Conservation (phyloP, 73 alveolate species). For the Paramecium sonneborni region DNA sequence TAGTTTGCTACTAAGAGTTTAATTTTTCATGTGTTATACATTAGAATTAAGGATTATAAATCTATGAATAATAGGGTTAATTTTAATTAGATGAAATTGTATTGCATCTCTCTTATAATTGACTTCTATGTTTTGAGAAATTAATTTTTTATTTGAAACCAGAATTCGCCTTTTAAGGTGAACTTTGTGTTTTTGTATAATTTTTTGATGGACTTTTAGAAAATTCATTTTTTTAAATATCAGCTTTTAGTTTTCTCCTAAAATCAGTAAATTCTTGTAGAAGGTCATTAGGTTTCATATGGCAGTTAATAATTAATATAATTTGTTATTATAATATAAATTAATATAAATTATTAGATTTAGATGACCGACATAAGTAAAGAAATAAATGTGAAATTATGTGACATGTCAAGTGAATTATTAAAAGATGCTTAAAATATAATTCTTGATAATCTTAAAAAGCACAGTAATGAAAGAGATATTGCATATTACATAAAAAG, state of each 20-base stretch:
- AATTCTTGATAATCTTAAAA: not conserved
- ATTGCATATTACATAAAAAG: conserved; percentile 13
- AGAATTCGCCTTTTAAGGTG: not conserved
- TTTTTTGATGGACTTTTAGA: not conserved
- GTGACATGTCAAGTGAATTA: conserved; percentile 23
- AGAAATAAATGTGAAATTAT: not conserved
- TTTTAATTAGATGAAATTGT: not conserved
- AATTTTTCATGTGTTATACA: not conserved
- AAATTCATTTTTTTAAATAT: not conserved
- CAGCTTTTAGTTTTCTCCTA: not conserved
- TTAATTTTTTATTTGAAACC: not conserved
- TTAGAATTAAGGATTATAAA: not conserved
- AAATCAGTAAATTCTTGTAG: conserved; percentile 4
- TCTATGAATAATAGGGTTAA: not conserved
- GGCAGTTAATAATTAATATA: conserved; percentile 9
- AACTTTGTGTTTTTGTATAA: not conserved
- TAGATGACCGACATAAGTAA: not conserved
- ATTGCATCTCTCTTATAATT: not conserved
- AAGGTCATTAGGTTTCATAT: not conserved
- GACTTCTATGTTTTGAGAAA: not conserved
- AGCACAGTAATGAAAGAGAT: conserved; percentile 40
- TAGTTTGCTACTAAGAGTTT: not conserved
- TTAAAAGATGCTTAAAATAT: not conserved
- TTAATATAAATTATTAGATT: not conserved
- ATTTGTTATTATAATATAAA: not conserved